Evolutionary conservation across 1,139 yeast species (phyloP).

Genomic region (Ashbya aceris): DNA sequence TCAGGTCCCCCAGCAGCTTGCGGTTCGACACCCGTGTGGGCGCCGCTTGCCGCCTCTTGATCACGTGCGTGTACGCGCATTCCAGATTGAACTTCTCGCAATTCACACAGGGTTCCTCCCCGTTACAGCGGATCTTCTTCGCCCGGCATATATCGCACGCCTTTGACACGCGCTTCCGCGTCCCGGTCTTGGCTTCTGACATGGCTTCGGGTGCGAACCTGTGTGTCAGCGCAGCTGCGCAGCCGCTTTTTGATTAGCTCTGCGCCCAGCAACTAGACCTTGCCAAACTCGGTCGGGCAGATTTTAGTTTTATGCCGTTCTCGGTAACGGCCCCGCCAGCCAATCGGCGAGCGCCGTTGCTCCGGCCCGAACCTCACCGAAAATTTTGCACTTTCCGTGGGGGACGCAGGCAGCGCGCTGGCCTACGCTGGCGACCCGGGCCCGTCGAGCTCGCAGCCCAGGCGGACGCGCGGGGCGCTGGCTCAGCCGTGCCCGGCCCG

Average conservation of each 20-base stretch:
- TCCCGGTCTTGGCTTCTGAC: background rate
- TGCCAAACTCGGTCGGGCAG: no score
- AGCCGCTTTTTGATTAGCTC: no score
- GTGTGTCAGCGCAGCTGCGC: no score
- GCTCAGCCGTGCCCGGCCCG: no score
- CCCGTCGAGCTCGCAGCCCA: no score
- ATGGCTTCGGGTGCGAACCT: background rate
- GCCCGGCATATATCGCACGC: constrained; percentile 57
- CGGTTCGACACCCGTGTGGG: constrained; percentile 9
- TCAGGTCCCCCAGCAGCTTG: constrained; percentile 6
- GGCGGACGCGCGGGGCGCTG: no score
- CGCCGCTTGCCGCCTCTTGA: constrained; percentile 5
- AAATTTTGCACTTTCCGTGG: background rate
- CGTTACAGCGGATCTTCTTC: constrained; percentile 56
- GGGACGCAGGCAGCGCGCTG: no score
- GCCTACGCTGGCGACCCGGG: no score
- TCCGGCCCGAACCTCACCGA: background rate
- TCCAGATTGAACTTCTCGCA: constrained; percentile 26
- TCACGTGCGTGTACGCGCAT: constrained; percentile 15
- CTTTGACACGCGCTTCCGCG: constrained; percentile 29
- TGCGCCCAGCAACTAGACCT: no score
- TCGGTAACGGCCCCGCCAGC: background rate
- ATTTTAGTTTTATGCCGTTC: background rate
- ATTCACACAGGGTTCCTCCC: constrained; percentile 31
- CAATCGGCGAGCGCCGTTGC: background rate